These are phyloP conservation scores for Pseudomassariella vexata DNA, from an alignment of 2,329 filamentous ascomycete genomes.

Conservation along the genomic window DNA sequence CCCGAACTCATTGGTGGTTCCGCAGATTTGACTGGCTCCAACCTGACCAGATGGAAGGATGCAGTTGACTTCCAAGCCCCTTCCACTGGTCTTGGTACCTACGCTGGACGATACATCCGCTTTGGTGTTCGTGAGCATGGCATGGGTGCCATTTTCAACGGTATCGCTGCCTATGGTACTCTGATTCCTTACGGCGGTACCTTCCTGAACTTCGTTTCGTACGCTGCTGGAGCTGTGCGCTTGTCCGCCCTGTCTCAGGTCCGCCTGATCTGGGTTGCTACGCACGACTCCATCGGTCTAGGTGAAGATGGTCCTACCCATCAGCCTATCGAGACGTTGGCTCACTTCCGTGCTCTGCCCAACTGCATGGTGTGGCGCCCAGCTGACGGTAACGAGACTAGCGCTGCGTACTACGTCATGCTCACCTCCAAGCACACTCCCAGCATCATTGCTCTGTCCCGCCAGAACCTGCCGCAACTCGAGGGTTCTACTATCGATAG, in stretches of 20 bases:
- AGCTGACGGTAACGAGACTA: conserved; percentile 97
- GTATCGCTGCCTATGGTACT: conserved; percentile 90
- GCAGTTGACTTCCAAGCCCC: conserved; percentile 97
- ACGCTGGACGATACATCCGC: conserved; percentile 84
- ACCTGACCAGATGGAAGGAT: conserved; percentile 97
- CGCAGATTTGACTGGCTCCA: conserved; percentile 95
- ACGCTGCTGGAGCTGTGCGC: conserved; percentile 91
- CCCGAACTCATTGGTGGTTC: conserved; percentile 95
- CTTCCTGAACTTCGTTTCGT: conserved; percentile 99
- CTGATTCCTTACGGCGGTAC: conserved; percentile 91
- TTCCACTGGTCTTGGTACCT: conserved; percentile 78
- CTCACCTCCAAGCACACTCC: conserved; percentile 86
- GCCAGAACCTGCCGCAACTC: conserved; percentile 97
- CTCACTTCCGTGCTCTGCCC: conserved; percentile 96
- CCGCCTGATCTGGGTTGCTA: conserved; percentile 91
- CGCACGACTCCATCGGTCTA: conserved; percentile 98
- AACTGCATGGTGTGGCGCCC: conserved; percentile 99
- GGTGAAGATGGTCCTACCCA: conserved; percentile 98
- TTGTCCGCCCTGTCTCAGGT: conserved; percentile 87
- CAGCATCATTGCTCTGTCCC: conserved; percentile 88
- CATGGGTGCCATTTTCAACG: conserved; percentile 93
- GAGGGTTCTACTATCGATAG: conserved; percentile 88
- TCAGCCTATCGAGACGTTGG: conserved; percentile 97
- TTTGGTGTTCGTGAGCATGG: conserved; percentile 90
- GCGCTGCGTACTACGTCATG: conserved; percentile 93